A percentile compares a stretch with the other conserved stretches of the same genome.
These are phyloP conservation scores for Podospora anserina DNA, from an alignment of 495 filamentous ascomycete genomes.

Conservation along the genomic window DNA sequence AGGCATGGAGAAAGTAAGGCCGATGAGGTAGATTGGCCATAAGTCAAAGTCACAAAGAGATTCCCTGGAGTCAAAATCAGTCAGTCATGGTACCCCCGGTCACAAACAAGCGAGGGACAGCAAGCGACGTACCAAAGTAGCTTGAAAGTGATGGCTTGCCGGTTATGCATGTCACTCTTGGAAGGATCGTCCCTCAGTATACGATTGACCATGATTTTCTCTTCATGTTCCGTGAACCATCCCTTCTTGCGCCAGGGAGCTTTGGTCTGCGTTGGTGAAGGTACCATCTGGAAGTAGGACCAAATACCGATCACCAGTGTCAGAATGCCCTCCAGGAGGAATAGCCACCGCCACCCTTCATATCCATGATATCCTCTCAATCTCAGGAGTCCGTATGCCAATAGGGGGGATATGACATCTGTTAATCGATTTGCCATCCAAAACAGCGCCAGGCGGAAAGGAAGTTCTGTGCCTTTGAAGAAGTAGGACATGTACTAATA, in stretches of 20 bases:
- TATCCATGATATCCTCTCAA: slow-evolving; percentile 50
- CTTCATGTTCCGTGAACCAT: slow-evolving; percentile 60
- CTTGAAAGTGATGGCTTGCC: slow-evolving; percentile 44
- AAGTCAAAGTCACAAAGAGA: slow-evolving; percentile 52
- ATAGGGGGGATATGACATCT: slow-evolving; percentile 45
- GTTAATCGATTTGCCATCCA: slow-evolving; percentile 49
- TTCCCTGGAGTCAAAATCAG: slow-evolving; percentile 19
- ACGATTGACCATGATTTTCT: slow-evolving; percentile 58
- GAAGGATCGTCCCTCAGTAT: slow-evolving; percentile 61
- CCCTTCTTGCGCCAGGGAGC: slow-evolving; percentile 52
- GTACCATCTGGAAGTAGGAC: slow-evolving; percentile 14
- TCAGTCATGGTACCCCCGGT: neutral
- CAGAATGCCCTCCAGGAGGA: slow-evolving; percentile 48
- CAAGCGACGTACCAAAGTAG: slow-evolving; percentile 37
- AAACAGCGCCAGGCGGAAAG: slow-evolving; percentile 46
- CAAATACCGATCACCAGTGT: slow-evolving; percentile 49
- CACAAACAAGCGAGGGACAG: neutral
- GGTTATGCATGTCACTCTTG: slow-evolving; percentile 62
- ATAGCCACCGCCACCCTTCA: slow-evolving; percentile 56
- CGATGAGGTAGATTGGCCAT: slow-evolving; percentile 59
- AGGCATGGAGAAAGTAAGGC: slow-evolving; percentile 51
- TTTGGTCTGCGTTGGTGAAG: slow-evolving; percentile 42
- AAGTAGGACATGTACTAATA: slow-evolving; percentile 49
- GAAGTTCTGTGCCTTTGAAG: slow-evolving; percentile 50
- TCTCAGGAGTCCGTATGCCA: slow-evolving; percentile 49